A percentile compares a stretch with the other conserved stretches of the same genome.
Conservation (phyloP, 139 green algal genomes). For the Chlorella sp. region DNA sequence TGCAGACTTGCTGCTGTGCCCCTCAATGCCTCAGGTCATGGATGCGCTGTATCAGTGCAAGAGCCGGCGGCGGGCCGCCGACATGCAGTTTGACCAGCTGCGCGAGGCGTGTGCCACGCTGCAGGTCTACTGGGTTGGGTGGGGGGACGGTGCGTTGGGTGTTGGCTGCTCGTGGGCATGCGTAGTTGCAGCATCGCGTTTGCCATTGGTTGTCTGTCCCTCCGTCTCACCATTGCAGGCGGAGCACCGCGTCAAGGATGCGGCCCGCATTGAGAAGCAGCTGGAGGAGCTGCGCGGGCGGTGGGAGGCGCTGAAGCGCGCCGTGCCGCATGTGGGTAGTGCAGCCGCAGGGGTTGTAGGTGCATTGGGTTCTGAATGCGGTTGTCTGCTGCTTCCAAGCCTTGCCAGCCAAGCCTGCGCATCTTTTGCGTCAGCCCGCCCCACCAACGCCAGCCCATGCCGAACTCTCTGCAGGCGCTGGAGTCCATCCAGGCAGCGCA, state of each 20-base stretch:
- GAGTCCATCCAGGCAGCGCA: neutral
- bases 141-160: too few species aligned
- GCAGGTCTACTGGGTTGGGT: neutral
- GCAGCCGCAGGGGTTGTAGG: neutral
- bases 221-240: neutral
- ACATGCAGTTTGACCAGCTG: slow-evolving; percentile 85
- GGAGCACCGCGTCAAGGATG: slow-evolving; percentile 51
- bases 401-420: neutral
- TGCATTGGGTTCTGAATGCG: neutral
- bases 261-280: slow-evolving; percentile 64
- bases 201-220: too few species aligned
- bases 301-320: slow-evolving; percentile 79
- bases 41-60: slow-evolving; percentile 74
- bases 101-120: slow-evolving; percentile 62
- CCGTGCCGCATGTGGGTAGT: slow-evolving; percentile 43
- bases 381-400: neutral
- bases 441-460: too few species aligned
- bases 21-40: slow-evolving; percentile 72
- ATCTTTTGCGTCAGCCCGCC: too few species aligned
- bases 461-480: neutral
- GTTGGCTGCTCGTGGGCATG: too few species aligned
- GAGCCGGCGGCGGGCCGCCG: slow-evolving; percentile 66
- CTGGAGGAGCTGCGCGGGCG: slow-evolving; percentile 66
- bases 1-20: too few species aligned
- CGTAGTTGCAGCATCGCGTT: too few species aligned